phyloP scores from a whole-genome alignment of 768 basidiomycete genomes.

The Leucocoprinus sp. region DNA sequence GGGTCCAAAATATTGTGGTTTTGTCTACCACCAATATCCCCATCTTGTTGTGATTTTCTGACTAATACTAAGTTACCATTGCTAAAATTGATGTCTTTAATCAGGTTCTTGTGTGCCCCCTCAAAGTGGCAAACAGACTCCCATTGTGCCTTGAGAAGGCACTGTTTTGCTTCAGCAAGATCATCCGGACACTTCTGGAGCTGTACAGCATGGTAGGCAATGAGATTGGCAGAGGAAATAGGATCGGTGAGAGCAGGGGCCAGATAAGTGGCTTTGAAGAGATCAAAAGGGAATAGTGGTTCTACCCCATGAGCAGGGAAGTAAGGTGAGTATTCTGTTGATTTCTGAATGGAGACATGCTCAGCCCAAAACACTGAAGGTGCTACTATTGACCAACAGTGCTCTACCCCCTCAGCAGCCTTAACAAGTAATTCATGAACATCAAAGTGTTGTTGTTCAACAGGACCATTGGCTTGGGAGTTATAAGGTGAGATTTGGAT shows the following conservation, averaged over 20 bases:
- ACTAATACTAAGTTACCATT: too few species aligned
- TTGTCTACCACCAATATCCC: conserved; percentile 15
- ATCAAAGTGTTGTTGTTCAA: conserved; percentile 23
- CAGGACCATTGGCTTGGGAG: conserved; percentile 27
- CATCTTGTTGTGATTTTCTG: conserved; percentile 6
- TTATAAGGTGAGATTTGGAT: conserved; percentile 35
- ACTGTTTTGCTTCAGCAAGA: conserved; percentile 14
- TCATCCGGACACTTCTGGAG: conserved; percentile 19
- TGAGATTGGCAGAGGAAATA: conserved; percentile 16
- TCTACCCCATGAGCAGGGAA: conserved; percentile 25
- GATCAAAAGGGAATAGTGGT: conserved; percentile 24
- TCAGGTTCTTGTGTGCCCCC: too few species aligned
- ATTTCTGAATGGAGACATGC: conserved; percentile 20
- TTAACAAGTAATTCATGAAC: conserved; percentile 24
- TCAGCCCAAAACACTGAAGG: conserved; percentile 26
- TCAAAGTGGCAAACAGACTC: too few species aligned
- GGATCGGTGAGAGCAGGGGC: background rate
- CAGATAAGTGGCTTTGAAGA: conserved; percentile 16
- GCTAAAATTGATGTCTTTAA: too few species aligned
- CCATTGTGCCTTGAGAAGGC: too few species aligned
- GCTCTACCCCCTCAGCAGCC: conserved; percentile 20
- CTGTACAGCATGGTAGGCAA: conserved; percentile 17
- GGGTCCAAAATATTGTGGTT: conserved; percentile 25
- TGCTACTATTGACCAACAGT: conserved; percentile 22
- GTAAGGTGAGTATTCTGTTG: conserved; percentile 26